phyloP scores from a whole-genome alignment of 345 rosid genomes.

The Acer negundo region DNA sequence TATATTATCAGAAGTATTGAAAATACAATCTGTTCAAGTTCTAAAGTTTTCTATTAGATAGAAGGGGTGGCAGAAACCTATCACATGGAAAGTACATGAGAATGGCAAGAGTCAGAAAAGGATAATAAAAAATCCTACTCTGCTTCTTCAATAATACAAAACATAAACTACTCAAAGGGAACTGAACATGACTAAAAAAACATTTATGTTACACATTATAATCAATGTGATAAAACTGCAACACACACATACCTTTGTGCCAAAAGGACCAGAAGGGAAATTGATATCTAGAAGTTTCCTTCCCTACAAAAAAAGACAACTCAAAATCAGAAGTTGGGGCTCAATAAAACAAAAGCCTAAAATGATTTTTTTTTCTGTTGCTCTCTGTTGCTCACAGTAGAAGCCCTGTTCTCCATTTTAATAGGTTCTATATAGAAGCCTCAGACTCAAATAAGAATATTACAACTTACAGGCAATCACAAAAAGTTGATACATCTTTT shows the following conservation, averaged over 20 bases:
- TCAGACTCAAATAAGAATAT: background rate
- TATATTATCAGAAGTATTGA: background rate
- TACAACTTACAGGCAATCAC: background rate
- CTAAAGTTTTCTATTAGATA: background rate
- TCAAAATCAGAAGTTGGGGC: background rate
- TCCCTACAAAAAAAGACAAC: conserved; percentile 50
- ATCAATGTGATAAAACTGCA: background rate
- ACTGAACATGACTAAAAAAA: background rate
- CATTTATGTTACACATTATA: background rate
- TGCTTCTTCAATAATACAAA: background rate
- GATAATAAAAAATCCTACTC: background rate
- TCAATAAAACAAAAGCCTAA: background rate
- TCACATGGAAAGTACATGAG: background rate
- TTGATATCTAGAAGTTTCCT: conserved; percentile 66
- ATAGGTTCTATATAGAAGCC: background rate
- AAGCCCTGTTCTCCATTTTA: background rate
- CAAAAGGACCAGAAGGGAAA: conserved; percentile 82
- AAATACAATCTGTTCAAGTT: background rate
- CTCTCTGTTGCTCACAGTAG: no score
- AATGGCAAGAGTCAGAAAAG: background rate
- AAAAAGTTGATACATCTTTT: background rate
- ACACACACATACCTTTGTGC: conserved; percentile 72
- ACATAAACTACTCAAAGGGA: background rate
- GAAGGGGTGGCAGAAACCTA: background rate
- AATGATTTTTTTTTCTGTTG: no score